A percentile compares a stretch with the other conserved stretches of the same genome.
Conservation (phyloP, 2,329 filamentous ascomycete species). For the Elsinoe australis region DNA sequence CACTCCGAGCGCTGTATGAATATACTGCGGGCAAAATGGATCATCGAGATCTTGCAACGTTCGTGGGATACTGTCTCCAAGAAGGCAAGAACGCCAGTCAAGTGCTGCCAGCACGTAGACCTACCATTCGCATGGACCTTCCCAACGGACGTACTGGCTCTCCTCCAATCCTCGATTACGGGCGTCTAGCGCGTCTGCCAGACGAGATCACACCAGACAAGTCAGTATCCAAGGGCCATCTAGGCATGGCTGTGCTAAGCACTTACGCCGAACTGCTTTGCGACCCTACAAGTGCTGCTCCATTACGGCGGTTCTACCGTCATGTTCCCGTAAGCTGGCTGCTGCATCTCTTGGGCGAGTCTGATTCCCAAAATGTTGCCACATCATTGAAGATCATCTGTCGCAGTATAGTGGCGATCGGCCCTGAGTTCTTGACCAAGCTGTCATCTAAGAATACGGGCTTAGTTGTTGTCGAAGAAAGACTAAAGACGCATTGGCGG, state of each 20-base stretch:
- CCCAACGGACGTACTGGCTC: constrained; percentile 8
- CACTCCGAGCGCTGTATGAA: constrained; percentile 71
- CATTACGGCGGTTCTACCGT: constrained; percentile 80
- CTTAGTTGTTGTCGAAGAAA: constrained; percentile 74
- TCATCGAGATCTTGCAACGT: constrained; percentile 77
- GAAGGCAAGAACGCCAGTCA: constrained; percentile 34
- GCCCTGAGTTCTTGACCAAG: constrained; percentile 71
- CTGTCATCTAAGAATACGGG: constrained; percentile 82
- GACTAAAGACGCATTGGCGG: constrained; percentile 83
- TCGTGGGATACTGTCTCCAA: constrained; percentile 87
- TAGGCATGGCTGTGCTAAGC: constrained; percentile 66
- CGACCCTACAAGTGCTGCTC: constrained; percentile 57
- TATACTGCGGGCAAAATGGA: constrained; percentile 77
- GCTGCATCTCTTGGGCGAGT: constrained; percentile 80
- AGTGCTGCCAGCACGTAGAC: not conserved
- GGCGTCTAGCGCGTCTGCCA: not conserved
- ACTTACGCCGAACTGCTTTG: constrained; percentile 75
- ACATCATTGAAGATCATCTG: constrained; percentile 76
- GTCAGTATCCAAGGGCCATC: constrained; percentile 45
- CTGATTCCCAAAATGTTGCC: constrained; percentile 73
- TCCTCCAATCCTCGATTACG: constrained; percentile 8
- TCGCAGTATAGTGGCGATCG: constrained; percentile 74
- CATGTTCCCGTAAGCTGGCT: constrained; percentile 81
- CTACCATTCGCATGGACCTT: constrained; percentile 16
- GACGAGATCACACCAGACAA: constrained; percentile 1